phyloP scores from a whole-genome alignment of 129 eudicot genomes.

The Saussurea involucrata region DNA sequence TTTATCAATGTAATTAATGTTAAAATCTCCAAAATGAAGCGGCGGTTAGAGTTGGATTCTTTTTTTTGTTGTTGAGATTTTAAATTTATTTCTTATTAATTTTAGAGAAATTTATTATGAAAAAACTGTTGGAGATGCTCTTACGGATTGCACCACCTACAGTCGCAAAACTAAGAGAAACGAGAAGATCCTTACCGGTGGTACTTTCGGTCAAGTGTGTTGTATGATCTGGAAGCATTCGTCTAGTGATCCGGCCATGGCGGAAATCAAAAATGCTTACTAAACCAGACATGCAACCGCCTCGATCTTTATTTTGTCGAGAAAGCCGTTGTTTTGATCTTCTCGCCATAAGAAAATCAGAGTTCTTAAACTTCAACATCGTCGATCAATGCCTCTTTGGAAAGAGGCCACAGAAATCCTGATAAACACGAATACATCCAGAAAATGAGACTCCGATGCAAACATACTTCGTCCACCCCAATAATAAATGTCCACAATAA shows the following conservation, averaged over 20 bases:
- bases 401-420: conserved; percentile 19
- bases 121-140: not conserved
- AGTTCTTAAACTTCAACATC: conserved; percentile 14
- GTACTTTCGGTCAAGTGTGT: conserved; percentile 22
- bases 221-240: conserved; percentile 49
- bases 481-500: not conserved
- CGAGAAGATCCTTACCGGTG: conserved; percentile 6
- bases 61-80: no score
- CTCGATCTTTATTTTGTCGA: conserved; percentile 46
- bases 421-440: conserved; percentile 5
- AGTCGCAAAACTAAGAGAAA: not conserved
- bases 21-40: no score
- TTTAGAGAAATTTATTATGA: no score
- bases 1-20: not conserved
- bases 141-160: not conserved
- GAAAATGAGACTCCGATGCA: not conserved
- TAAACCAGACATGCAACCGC: conserved; percentile 83
- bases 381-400: conserved; percentile 6
- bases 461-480: not conserved
- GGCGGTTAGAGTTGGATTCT: no score
- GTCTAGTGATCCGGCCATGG: conserved; percentile 57
- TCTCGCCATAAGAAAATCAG: conserved; percentile 51
- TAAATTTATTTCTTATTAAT: no score
- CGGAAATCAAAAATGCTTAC: conserved; percentile 73
- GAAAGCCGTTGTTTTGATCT: conserved; percentile 47